These are phyloP conservation scores for Candolleomyces eurysporus DNA, from an alignment of 768 basidiomycete genomes.

Conservation along the genomic window DNA sequence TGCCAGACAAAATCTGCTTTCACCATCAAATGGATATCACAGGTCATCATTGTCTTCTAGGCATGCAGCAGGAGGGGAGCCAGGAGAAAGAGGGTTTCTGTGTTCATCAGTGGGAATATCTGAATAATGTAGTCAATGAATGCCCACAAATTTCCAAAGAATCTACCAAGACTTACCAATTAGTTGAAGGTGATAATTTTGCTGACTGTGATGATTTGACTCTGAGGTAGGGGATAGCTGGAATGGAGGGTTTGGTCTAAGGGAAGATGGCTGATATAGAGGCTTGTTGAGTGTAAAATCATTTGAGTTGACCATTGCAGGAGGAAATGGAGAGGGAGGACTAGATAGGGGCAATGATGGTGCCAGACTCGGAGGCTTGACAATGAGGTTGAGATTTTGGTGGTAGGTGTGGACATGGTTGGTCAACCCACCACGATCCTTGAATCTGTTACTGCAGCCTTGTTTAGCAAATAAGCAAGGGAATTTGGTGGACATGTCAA, in stretches of 20 bases:
- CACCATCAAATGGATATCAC: conserved; percentile 15
- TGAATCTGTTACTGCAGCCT: background rate
- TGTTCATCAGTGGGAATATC: background rate
- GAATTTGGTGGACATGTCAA: background rate
- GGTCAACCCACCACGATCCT: background rate
- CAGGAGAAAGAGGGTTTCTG: background rate
- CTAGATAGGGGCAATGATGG: background rate
- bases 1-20: conserved; percentile 11
- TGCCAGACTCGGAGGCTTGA: too few species aligned
- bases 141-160: too few species aligned
- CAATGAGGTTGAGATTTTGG: background rate
- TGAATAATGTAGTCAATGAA: background rate
- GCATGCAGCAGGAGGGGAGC: background rate
- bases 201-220: too few species aligned
- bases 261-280: too few species aligned
- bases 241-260: background rate
- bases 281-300: too few species aligned
- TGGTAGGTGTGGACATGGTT: background rate
- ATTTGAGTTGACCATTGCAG: too few species aligned
- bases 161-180: background rate
- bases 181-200: too few species aligned
- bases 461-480: background rate
- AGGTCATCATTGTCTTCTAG: background rate
- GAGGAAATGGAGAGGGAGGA: too few species aligned
- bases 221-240: too few species aligned